Base-by-base conservation (phyloP, 805 yeast species). In the Tetrapisispora phaffii region DNA sequence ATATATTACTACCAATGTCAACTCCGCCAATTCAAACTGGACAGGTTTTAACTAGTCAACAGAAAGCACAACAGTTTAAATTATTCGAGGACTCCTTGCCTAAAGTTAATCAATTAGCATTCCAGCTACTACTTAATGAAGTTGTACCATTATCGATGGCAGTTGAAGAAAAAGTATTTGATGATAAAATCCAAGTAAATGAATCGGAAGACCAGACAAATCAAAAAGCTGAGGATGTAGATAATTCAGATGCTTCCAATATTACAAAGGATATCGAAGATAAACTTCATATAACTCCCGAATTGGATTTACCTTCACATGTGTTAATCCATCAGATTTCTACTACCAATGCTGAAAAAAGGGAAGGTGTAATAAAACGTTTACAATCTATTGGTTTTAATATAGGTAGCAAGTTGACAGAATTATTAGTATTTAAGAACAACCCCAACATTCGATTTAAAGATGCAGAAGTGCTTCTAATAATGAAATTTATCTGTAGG, bases 401-500 rank as follows among this genome's bases (percentile, higher is more conserved):
- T 32, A 70, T 85, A 2, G 95, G 95, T 0, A 64, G 71, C 13
- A 77, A 80, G 32, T 53, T 79, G 15, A 71, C 76, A 1, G 80
- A 78, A 50, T 50, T 76, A 13, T 51, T 69, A 26, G 63, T 67
- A 6, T 69, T 75, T 48, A 66, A 73, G 39, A 72, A 76, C 37
- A 75, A 76, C 37, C 67, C 74, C 15, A 66, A 73, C 45, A 61
- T 77, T 51, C 70, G 69, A 28, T 61, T 62, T 42, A 63, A 63
- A 51, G 76, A 60, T 62, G 80, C 58, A 71, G 89, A 85, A 49
- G 72, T 84, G 12, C 65, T 90, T 33, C 89, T 85, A 51, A 75
- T 90, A 34, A 85, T 93, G 86, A 90, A 90, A 65, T 88, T 86
- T 60, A 76, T 93, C 5, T 89, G 97, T 60, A 75, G 95, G 39